A percentile compares a stretch with the other conserved stretches of the same genome.
Conservation (phyloP, 257 asterid species). For the Solanum sejunctum region DNA sequence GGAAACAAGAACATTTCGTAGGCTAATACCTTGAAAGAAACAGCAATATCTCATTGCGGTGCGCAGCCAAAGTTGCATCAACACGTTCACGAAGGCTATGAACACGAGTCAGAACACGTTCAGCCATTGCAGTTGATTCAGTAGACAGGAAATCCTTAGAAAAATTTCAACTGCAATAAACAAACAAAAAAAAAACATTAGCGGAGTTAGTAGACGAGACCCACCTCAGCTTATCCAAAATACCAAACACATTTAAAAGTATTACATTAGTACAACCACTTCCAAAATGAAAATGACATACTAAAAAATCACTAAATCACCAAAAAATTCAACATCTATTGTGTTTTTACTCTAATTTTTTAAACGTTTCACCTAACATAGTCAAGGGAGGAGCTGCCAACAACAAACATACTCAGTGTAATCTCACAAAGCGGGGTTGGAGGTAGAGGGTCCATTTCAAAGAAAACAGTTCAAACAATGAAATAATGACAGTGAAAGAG, state of each 20-base stretch:
- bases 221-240: not conserved
- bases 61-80: constrained; percentile 76
- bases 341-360: not conserved
- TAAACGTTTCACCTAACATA: not conserved
- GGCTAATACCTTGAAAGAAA: constrained; percentile 50
- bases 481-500: not conserved
- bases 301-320: not conserved
- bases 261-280: not conserved
- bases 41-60: constrained; percentile 58
- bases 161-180: constrained; percentile 23
- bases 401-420: not conserved
- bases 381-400: not conserved
- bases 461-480: not conserved
- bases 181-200: not conserved
- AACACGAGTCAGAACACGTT: constrained; percentile 70
- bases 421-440: not conserved
- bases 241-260: not conserved
- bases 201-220: not conserved
- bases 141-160: constrained; percentile 5
- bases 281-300: not conserved
- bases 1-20: not conserved
- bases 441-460: not conserved
- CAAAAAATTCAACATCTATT: not conserved
- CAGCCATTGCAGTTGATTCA: constrained; percentile 47
- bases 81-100: constrained; percentile 89